Evolutionary conservation across 495 filamentous ascomycete genomes (phyloP), one percentile per base, ranked within the genome.

Genomic region (Thozetella sp.): DNA sequence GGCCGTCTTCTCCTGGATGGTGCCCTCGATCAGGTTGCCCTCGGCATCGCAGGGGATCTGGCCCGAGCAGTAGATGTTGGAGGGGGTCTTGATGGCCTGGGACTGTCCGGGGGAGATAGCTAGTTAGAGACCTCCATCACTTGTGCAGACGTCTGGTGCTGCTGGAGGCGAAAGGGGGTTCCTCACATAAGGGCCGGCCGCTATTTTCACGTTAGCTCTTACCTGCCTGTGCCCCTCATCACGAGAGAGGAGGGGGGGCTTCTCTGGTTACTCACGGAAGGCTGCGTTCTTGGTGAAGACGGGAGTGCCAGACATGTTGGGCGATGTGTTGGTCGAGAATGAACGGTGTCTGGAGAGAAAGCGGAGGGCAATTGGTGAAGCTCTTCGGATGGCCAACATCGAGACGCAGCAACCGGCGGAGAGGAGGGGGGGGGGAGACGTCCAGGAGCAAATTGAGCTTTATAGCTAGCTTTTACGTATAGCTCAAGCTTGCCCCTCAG

Each of bases 1-100:
- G 53, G 81, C 80, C 37, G 92, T 93, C 78, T 91, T 88, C 60
- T 90, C 83, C 55, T 84, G 86, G 67, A 97, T 93, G 66, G 78
- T 87, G 43, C 91, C 93, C 63, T 87, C 72, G 58, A 95, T 76
- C 17, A 96, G 83, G 65, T 88, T 88, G 62, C 91, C 93, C 54
- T 84, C 64, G 63, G 85, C 76, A 70, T 93, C 89, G 61, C 89
- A 89, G 62, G 93, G 94, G 65, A 97, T 93, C 74, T 95, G 93
- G 69, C 94, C 94, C 4, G 94, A 97, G 78, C 93, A 88, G 83
- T 91, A 98, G 80, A 97, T 89, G 64, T 88, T 82, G 52, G 84
- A 84, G 57, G 91, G 87, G 56, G 93, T 93, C 64, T 86, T 87
- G 79, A 97, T 89, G 65, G 92, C 92, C 80, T 97, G 94, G 67